These are phyloP conservation scores for Arthrobotrys conoides DNA, from an alignment of 2,329 filamentous ascomycete genomes.

Conservation along the genomic window DNA sequence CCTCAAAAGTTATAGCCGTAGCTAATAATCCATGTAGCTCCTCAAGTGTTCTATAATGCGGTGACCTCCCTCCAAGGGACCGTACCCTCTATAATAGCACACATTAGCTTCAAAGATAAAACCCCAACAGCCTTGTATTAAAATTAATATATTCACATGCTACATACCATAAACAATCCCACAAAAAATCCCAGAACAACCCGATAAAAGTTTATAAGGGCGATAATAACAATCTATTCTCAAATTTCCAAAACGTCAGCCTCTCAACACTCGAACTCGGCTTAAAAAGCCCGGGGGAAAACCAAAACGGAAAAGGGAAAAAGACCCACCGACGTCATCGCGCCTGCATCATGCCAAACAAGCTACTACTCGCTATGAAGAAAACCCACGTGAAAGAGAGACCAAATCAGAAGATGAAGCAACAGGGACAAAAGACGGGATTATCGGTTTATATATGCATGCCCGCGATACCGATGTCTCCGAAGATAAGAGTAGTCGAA, in stretches of 20 bases:
- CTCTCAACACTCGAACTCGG: background rate
- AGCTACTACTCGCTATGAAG: background rate
- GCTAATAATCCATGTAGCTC: constrained; percentile 68
- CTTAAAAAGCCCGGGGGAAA: background rate
- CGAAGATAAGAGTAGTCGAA: background rate
- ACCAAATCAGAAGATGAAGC: background rate
- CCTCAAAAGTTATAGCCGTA: constrained; percentile 80
- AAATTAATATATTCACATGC: no score
- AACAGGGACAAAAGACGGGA: background rate
- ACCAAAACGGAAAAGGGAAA: no score
- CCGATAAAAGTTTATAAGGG: constrained; percentile 34
- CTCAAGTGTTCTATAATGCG: constrained; percentile 34
- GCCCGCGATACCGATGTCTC: background rate
- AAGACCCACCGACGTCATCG: constrained; percentile 50
- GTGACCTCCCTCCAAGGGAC: constrained; percentile 18
- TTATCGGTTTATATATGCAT: constrained; percentile 1
- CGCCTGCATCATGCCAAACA: constrained; percentile 37
- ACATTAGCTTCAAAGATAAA: constrained; percentile 3
- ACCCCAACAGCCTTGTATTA: background rate
- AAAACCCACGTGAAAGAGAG: background rate
- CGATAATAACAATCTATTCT: constrained; percentile 13
- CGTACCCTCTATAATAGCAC: constrained; percentile 28
- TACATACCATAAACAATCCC: constrained; percentile 35
- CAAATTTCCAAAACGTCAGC: background rate
- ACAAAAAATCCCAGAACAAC: constrained; percentile 38